A percentile compares a stretch with the other conserved stretches of the same genome.
phyloP scores from a whole-genome alignment of 208 protist genomes.

The Trichomonas tenax region DNA sequence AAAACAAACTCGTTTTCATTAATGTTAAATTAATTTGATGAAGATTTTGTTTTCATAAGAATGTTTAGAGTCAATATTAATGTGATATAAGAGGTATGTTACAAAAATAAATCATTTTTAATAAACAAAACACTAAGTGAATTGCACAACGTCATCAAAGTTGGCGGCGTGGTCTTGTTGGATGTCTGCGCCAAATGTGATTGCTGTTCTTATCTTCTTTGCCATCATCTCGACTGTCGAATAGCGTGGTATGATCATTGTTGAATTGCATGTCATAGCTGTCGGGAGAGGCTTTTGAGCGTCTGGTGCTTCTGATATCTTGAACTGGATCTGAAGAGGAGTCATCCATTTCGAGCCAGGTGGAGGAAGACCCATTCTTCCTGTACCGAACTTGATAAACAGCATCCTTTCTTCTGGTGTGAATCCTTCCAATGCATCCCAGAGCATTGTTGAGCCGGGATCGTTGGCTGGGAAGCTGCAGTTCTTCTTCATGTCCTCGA shows the following conservation, averaged over 20 bases:
- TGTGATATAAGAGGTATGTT: too few relatives aligned
- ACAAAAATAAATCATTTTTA: too few relatives aligned
- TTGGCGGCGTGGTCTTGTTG: not conserved
- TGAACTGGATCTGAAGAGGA: not conserved
- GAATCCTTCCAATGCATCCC: not conserved
- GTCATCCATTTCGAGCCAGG: not conserved
- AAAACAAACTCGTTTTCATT: too few relatives aligned
- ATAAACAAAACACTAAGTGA: slow-evolving; percentile 8
- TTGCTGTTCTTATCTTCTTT: slow-evolving; percentile 15
- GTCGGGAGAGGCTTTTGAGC: not conserved
- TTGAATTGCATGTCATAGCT: not conserved
- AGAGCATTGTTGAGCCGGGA: not conserved
- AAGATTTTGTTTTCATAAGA: too few relatives aligned
- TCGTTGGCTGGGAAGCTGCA: not conserved
- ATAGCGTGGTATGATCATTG: not conserved
- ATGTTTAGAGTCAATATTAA: too few relatives aligned
- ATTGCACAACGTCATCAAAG: not conserved
- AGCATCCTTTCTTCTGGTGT: slow-evolving; percentile 14
- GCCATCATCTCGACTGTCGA: not conserved
- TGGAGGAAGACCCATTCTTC: slow-evolving; percentile 6
- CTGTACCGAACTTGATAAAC: not conserved
- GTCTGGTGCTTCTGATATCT: not conserved
- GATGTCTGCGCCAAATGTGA: not conserved
- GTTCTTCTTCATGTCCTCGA: slow-evolving; percentile 3
- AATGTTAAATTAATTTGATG: too few relatives aligned